A percentile compares a stretch with the other conserved stretches of the same genome.
These are phyloP conservation scores for Aspergillus sp. DNA, from an alignment of 2,329 filamentous ascomycete species.

Conservation along the genomic window DNA sequence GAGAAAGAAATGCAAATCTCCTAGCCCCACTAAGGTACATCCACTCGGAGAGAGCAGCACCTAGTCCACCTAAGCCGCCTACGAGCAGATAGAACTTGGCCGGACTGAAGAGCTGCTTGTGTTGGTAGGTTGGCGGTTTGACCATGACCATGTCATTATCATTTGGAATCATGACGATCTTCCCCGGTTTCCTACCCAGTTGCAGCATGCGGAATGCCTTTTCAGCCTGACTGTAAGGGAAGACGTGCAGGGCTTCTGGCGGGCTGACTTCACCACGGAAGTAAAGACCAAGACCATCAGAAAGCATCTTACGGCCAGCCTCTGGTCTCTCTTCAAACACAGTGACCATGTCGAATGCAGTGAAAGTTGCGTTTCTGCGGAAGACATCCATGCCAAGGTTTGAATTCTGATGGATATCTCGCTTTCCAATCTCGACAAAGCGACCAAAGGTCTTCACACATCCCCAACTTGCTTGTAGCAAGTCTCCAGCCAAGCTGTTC, in stretches of 20 bases:
- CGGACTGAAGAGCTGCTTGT: neutral
- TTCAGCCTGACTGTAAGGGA: neutral
- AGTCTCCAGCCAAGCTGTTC: constrained; percentile 12
- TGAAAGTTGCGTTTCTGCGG: neutral
- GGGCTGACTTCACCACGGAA: neutral
- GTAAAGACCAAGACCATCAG: neutral
- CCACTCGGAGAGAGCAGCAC: neutral
- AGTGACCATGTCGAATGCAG: constrained; percentile 4
- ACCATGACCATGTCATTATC: neutral
- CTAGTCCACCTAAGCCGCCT: neutral
- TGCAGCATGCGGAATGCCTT: neutral
- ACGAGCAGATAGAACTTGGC: neutral
- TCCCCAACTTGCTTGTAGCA: constrained; percentile 6
- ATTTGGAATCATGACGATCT: neutral
- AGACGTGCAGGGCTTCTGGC: neutral
- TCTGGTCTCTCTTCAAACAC: neutral
- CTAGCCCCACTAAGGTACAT: neutral
- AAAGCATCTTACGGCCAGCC: neutral
- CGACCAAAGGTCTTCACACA: constrained; percentile 8
- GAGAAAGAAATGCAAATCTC: neutral
- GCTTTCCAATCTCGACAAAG: constrained; percentile 14
- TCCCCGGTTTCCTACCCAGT: neutral
- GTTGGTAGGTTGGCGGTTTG: neutral
- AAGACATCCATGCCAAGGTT: constrained; percentile 1
- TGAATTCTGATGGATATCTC: constrained; percentile 1